Conservation (phyloP, 371 early-diverging fungal species). For the Mucor ambiguus region DNA sequence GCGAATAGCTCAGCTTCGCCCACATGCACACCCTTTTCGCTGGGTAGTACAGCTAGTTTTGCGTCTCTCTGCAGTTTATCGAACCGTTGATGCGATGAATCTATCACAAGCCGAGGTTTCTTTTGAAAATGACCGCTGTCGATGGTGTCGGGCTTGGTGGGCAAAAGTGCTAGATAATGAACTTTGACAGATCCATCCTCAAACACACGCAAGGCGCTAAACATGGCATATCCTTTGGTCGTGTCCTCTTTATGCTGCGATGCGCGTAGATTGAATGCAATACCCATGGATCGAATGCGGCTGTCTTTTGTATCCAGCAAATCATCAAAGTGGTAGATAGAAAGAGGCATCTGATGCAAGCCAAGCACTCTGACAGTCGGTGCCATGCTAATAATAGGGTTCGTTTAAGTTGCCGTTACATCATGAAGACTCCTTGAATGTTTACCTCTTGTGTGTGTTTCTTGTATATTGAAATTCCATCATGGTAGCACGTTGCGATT, state of each 20-base stretch:
- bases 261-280: neutral
- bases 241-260: neutral
- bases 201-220: conserved; percentile 16
- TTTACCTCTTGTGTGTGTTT: neutral
- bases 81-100: neutral
- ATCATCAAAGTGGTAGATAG: conserved; percentile 7
- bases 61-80: neutral
- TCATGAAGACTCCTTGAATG: neutral
- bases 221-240: neutral
- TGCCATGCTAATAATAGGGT: neutral
- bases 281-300: neutral
- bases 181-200: conserved; percentile 22
- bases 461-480: conserved; percentile 3
- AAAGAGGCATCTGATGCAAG: conserved; percentile 5
- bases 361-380: conserved; percentile 3
- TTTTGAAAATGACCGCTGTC: neutral
- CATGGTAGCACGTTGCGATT: conserved; percentile 3
- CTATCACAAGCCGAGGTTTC: neutral
- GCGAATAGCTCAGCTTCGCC: neutral
- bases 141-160: neutral
- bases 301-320: neutral
- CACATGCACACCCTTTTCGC: neutral
- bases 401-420: too few relatives aligned
- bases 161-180: conserved; percentile 9
- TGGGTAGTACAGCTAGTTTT: neutral